These are phyloP conservation scores for Halocafeteria seosinensis DNA, from an alignment of 108 stramenopile genomes.

Conservation along the genomic window DNA sequence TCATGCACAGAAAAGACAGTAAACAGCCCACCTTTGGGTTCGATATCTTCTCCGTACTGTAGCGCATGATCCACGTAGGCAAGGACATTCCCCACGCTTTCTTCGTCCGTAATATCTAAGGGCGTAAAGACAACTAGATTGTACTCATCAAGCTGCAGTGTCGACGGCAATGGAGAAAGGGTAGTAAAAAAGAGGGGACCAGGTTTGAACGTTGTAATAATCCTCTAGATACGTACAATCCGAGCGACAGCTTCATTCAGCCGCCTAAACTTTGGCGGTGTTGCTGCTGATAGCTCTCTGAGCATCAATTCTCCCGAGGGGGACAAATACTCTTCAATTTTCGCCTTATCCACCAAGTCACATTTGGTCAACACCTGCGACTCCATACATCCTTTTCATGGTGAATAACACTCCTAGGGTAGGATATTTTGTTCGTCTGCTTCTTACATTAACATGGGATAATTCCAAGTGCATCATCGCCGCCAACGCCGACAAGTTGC, in stretches of 20 bases:
- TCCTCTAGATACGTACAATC: not conserved
- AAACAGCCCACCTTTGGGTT: slow-evolving; percentile 31
- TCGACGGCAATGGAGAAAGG: too few relatives aligned
- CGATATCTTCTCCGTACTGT: slow-evolving; percentile 83
- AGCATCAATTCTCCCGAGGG: not conserved
- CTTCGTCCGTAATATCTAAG: slow-evolving; percentile 74
- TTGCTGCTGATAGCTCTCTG: not conserved
- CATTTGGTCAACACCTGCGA: slow-evolving; percentile 55
- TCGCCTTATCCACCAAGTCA: slow-evolving; percentile 61
- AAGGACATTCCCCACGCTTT: slow-evolving; percentile 59
- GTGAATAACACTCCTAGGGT: not conserved
- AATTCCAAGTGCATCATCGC: slow-evolving; percentile 86
- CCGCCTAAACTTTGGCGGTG: slow-evolving; percentile 9
- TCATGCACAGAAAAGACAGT: too few relatives aligned
- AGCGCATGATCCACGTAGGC: slow-evolving; percentile 67
- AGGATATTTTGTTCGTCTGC: not conserved
- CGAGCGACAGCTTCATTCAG: slow-evolving; percentile 20
- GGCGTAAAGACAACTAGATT: slow-evolving; percentile 80
- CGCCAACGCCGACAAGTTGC: slow-evolving; percentile 59
- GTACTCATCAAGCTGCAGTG: slow-evolving; percentile 89
- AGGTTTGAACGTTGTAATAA: not conserved
- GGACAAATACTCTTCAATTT: slow-evolving; percentile 46
- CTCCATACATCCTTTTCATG: slow-evolving; percentile 3
- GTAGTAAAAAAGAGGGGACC: slow-evolving; percentile 2
- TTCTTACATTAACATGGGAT: slow-evolving; percentile 72